These are phyloP conservation scores for Phytophthora constricta DNA, from an alignment of 352 stramenopile genomes.

Conservation along the genomic window DNA sequence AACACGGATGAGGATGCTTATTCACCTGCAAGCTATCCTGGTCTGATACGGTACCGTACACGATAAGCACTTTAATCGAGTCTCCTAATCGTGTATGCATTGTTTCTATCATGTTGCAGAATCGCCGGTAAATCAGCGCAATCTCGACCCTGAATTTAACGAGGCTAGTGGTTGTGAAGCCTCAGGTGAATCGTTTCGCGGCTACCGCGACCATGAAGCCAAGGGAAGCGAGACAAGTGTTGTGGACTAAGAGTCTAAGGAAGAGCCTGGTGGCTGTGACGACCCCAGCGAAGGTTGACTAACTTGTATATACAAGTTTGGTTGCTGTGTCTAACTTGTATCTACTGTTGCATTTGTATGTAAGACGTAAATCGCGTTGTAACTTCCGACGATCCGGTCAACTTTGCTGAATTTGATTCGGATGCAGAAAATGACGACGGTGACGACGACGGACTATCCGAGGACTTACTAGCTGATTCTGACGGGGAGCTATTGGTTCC, in stretches of 20 bases:
- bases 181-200: too few species aligned
- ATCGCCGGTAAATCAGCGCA: background rate
- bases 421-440: constrained; percentile 16
- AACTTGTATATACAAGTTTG: background rate
- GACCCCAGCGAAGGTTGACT: background rate
- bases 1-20: too few species aligned
- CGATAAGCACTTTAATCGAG: too few species aligned
- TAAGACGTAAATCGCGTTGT: background rate
- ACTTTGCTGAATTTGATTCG: constrained; percentile 4
- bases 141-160: constrained; percentile 7
- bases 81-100: background rate
- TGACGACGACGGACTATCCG: background rate
- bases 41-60: background rate
- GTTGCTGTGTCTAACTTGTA: background rate
- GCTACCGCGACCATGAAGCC: background rate
- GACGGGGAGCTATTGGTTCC: background rate
- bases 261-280: background rate
- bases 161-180: background rate
- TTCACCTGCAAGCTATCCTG: background rate
- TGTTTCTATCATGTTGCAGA: background rate
- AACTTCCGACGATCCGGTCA: background rate
- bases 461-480: background rate
- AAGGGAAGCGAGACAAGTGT: background rate
- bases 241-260: background rate
- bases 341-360: background rate